Conservation (phyloP, 345 rosid species). For the Dipteronia dyeriana region DNA sequence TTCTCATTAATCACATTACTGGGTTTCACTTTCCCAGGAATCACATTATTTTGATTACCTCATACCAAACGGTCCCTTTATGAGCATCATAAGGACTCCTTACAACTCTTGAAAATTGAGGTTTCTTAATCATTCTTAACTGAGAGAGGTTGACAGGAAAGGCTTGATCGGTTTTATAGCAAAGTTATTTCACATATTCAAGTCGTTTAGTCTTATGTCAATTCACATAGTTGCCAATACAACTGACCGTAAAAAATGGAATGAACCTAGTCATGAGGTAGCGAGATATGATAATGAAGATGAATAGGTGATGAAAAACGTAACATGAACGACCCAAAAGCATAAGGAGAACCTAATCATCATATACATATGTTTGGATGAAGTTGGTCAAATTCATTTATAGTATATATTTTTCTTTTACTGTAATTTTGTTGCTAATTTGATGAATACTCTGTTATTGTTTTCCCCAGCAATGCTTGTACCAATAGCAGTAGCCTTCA, state of each 20-base stretch:
- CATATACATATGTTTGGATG: background rate
- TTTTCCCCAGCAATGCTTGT: constrained; percentile 50
- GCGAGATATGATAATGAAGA: background rate
- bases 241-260: background rate
- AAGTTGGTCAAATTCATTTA: background rate
- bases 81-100: background rate
- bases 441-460: constrained; percentile 3
- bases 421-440: background rate
- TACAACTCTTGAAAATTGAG: background rate
- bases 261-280: background rate
- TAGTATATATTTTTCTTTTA: background rate
- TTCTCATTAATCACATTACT: too few species aligned
- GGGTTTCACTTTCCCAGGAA: too few species aligned
- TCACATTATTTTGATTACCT: too few species aligned
- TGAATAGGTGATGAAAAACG: background rate
- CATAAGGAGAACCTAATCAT: background rate
- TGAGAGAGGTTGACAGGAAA: too few species aligned
- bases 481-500: constrained; percentile 45
- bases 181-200: too few species aligned
- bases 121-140: too few species aligned
- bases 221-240: background rate
- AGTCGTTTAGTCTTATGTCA: background rate
- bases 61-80: too few species aligned
- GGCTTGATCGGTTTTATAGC: too few species aligned
- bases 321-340: background rate